Evolutionary conservation across 2,329 filamentous ascomycete genomes (phyloP), one percentile per base, ranked within the genome.

Genomic region (Diaporthe helianthi): DNA sequence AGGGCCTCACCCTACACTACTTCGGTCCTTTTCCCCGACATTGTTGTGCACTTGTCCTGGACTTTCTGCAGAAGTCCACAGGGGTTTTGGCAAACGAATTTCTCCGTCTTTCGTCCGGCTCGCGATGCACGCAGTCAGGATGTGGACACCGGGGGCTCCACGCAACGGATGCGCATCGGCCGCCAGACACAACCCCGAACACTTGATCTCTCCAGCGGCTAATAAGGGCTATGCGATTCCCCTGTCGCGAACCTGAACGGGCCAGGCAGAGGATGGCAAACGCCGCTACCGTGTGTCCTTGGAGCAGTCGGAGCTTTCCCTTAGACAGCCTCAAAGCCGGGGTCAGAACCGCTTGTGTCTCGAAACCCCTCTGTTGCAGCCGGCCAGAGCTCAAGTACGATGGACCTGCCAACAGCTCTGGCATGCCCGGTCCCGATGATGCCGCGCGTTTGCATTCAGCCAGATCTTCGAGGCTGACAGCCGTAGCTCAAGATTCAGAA

Each of bases 41-140:
- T 13, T 38, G 24, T 31, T 24, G 33, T 44, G 38, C 17, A 66
- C 44, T 24, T 24, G 58, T 36, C n/a, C 58, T 63, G 44, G 41
- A n/a, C 29, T 19, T 47, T 24, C 13, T 36, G 44, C 58, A 12
- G 15, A 33, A 4, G 10, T 49, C n/a, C 29, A 51, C 68, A 69
- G 53, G 68, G 65, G 41, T 38, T 38, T 26, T 68, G 44, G 49
- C 52, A 70, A 51, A 70, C 66, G 31, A 71, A 69, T 71, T 71
- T 58, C 58, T 69, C 69, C 69, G 66, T 71, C 38, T 64, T 64
- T 65, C 41, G 38, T 53, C 31, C 67, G 51, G 49, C 66, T 53
- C 65, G 41, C 51, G 64, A 54, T 66, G 64, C 64, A 46, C 64
- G 68, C 64, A 44, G 64, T 36, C 49, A 33, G 41, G 41, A 67